phyloP scores from a whole-genome alignment of 768 basidiomycete species.

The Hirschioporus abietinus region DNA sequence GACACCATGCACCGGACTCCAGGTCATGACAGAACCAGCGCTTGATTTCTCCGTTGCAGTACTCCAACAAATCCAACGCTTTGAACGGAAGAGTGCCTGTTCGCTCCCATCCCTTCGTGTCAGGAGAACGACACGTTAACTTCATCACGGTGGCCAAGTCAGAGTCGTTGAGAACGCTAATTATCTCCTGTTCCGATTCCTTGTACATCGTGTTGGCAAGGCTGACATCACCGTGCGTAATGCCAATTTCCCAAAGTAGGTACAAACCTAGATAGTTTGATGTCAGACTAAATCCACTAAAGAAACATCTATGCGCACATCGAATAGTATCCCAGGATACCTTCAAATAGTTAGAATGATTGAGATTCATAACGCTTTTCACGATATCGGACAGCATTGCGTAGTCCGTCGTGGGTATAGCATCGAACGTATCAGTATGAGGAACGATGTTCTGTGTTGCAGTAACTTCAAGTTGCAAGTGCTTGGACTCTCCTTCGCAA shows the following conservation, averaged over 20 bases:
- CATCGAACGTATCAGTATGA: no score
- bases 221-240: constrained; percentile 29
- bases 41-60: constrained; percentile 12
- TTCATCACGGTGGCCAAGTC: constrained; percentile 17
- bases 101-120: constrained; percentile 12
- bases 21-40: constrained; percentile 27
- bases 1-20: constrained; percentile 29
- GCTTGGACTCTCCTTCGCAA: no score
- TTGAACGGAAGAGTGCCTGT: constrained; percentile 27
- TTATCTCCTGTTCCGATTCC: constrained; percentile 7
- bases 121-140: background rate
- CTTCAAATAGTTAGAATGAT: no score
- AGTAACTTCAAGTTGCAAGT: no score
- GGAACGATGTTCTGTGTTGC: no score
- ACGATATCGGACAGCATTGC: no score
- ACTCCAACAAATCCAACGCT: constrained; percentile 22
- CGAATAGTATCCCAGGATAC: no score
- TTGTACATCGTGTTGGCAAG: constrained; percentile 27
- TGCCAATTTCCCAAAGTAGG: constrained; percentile 7
- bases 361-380: no score
- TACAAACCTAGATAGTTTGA: background rate
- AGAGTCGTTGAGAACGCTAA: constrained; percentile 26
- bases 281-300: no score
- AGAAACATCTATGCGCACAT: no score
- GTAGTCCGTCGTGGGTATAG: no score